Percentiles rank a stretch among this genome's conserved stretches.
phyloP scores from a whole-genome alignment of 208 protist species.

The Leptomonas seymouri region DNA sequence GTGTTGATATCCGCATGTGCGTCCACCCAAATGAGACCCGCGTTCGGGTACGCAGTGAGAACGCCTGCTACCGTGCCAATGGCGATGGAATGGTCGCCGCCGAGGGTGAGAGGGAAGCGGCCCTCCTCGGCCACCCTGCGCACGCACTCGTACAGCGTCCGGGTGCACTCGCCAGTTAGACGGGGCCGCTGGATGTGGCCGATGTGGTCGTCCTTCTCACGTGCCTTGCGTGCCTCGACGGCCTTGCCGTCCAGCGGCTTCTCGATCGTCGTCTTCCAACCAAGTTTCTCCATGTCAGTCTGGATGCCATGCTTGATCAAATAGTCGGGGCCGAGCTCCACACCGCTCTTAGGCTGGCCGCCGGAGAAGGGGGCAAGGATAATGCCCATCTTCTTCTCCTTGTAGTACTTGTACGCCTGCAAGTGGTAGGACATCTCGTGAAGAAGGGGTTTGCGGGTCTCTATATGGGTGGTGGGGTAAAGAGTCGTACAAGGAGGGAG shows the following conservation, averaged over 20 bases:
- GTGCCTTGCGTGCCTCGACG: slow-evolving; percentile 31
- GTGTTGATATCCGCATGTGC: slow-evolving; percentile 86
- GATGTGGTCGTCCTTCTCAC: slow-evolving; percentile 34
- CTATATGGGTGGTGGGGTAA: not conserved
- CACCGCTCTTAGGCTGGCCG: slow-evolving; percentile 47
- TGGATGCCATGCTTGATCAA: slow-evolving; percentile 42
- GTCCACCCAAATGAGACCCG: slow-evolving; percentile 77
- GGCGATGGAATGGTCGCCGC: slow-evolving; percentile 51
- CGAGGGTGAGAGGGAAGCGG: slow-evolving; percentile 43
- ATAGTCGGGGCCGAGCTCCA: slow-evolving; percentile 51
- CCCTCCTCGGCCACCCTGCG: slow-evolving; percentile 46
- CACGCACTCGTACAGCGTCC: slow-evolving; percentile 42
- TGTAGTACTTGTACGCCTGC: slow-evolving; percentile 53
- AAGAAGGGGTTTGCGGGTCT: not conserved
- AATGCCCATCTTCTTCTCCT: slow-evolving; percentile 44
- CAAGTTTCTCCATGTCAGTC: slow-evolving; percentile 45
- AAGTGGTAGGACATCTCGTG: slow-evolving; percentile 14
- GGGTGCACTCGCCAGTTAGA: slow-evolving; percentile 38
- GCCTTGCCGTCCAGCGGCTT: slow-evolving; percentile 37
- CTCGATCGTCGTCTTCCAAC: slow-evolving; percentile 38
- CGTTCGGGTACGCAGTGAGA: slow-evolving; percentile 47
- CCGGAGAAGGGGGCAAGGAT: slow-evolving; percentile 55
- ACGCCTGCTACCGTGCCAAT: slow-evolving; percentile 54
- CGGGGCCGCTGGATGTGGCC: slow-evolving; percentile 39
- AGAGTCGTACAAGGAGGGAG: slow-evolving; percentile 22